phyloP scores from a whole-genome alignment of 139 green algal species.

The Volvox reticuliferus region DNA sequence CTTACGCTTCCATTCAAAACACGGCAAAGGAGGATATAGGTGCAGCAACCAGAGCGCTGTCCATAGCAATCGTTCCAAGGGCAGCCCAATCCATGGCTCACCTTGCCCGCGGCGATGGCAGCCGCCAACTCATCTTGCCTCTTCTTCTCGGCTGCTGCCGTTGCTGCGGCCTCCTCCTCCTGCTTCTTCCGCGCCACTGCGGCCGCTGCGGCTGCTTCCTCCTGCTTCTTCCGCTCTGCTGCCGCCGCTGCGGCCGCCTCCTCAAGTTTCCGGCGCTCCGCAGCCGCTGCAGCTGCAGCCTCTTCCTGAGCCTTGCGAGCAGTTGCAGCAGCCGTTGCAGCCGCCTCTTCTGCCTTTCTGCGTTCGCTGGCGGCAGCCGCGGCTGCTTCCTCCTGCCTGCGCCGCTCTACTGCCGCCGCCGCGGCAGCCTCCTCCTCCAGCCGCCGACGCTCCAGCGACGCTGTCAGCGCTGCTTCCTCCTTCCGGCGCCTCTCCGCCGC shows the following conservation, averaged over 20 bases:
- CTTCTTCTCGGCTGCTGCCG: neutral
- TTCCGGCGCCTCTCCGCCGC: neutral
- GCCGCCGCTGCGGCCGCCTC: slow-evolving; percentile 1
- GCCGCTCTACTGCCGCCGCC: neutral
- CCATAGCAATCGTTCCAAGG: too few relatives aligned
- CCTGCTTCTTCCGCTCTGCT: neutral
- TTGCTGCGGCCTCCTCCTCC: neutral
- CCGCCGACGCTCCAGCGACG: neutral
- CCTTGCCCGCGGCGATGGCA: neutral
- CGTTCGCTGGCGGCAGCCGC: neutral
- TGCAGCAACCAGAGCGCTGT: too few relatives aligned
- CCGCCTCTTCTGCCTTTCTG: neutral
- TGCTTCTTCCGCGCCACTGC: neutral
- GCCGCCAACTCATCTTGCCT: neutral
- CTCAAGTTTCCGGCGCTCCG: neutral
- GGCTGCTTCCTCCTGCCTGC: neutral
- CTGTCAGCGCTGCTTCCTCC: neutral
- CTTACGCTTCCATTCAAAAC: too few relatives aligned
- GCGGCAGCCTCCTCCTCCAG: neutral
- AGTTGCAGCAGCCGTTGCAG: neutral
- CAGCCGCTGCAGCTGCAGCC: neutral
- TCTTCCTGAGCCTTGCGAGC: neutral
- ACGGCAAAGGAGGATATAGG: too few relatives aligned
- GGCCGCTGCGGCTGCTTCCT: neutral
- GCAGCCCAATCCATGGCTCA: neutral